Evolutionary conservation across 306 rosid species (phyloP), one percentile per base, ranked within the genome.

Genomic region (Biancaea sappan): DNA sequence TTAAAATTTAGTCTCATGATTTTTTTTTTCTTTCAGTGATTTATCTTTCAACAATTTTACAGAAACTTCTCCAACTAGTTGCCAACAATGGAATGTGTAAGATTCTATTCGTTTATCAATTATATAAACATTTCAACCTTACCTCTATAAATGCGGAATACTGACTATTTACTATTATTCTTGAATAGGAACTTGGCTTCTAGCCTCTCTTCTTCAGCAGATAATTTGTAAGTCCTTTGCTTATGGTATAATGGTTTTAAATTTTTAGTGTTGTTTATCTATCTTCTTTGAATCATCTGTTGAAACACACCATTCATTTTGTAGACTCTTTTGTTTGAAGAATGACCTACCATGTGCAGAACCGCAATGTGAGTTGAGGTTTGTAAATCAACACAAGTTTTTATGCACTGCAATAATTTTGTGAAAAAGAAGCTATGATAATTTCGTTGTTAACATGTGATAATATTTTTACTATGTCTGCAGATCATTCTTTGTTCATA

Each of bases 1-100:
- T n/a, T n/a, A n/a, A n/a, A n/a, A n/a, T 57, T 67, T 35, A 54
- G 68, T 79, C 68, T 18, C 32, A 40, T 46, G 24, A 51, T 61
- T 34, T 67, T 74, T 28, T 68, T 57, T n/a, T n/a, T n/a, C n/a
- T 73, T 88, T 66, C 91, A 94, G 98, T 12, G 97, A 94, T 83
- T 82, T 94, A 81, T 89, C 98, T 71, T 86, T 81, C 84, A 94
- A 94, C 86, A 89, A 88, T 66, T 94, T 94, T 76, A 82, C 88
- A 0, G 76, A 71, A 44, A 25, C 86, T 59, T 35, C 79, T 52
- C 32, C 68, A 0, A 0, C 38, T 63, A 0, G 1, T 57, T 92
- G 88, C 79, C 81, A 53, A 18, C 61, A 3, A 11, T 51, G 46
- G 59, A 7, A 71, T 48, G 87, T 89, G 97, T 92, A 86, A 89